Base-by-base conservation (phyloP, 306 rosid genomes). In the Carpinus fangiana region DNA sequence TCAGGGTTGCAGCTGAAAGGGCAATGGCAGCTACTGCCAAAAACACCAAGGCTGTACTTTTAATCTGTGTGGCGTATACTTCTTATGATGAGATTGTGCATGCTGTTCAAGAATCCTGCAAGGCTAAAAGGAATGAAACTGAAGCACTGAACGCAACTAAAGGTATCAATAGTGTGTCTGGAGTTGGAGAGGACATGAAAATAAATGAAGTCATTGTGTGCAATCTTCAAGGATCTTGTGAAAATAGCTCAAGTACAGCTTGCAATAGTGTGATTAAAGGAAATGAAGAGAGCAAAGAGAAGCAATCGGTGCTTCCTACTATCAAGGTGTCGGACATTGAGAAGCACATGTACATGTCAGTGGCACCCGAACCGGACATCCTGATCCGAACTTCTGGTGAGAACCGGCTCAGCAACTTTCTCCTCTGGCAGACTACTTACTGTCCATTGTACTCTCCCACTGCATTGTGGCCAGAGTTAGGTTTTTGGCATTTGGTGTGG, bases 391-490 rank as follows among this genome's bases (percentile, higher is more conserved):
- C 89, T 70, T 86, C 90, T 0, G 97, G 97, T 0, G 96, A 89
- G 78, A 83, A 75, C 21, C 90, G 96, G 1, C 91, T 92, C 54
- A 89, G 96, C 79, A 92, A 89, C 82, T 90, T 92, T 78, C 96
- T 90, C 79, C 97, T 92, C 61, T 92, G 93, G 97, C 92, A 90
- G 81, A 88, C 93, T 68, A 69, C 84, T 69, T 53, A 79, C 70
- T 88, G 93, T 50, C 89, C 84, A n/a, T 81, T 92, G 84, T 88
- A 86, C 80, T 86, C 91, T 31, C 95, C 97, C 26, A 18, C 84
- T 10, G 91, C 87, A 0, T 90, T 92, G 46, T 92, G 97, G 97
- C 97, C 97, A 45, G 96, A 92, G 72, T 77, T 92, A 52, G 96
- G 96, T 52, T 36, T 92, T 12, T 36, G 91, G 83, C 92, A 89